These are phyloP conservation scores for Gelatoporia subvermispora DNA, from an alignment of 768 basidiomycete genomes.

Conservation along the genomic window DNA sequence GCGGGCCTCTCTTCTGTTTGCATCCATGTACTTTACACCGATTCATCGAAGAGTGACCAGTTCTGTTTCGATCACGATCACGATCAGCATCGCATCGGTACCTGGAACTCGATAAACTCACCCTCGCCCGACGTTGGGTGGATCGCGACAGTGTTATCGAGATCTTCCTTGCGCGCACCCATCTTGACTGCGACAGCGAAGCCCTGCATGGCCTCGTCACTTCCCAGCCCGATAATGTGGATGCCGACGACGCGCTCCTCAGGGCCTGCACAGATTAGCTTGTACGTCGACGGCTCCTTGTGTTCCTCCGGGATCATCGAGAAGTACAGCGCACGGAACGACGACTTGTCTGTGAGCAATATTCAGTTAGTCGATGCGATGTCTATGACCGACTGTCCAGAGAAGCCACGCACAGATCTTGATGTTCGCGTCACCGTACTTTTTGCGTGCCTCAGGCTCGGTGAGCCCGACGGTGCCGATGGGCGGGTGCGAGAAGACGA, in stretches of 20 bases:
- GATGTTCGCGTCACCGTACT: conserved; percentile 80
- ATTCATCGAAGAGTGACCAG: conserved; percentile 49
- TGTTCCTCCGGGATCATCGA: conserved; percentile 85
- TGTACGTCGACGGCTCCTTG: conserved; percentile 94
- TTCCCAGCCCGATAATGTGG: conserved; percentile 87
- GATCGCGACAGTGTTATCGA: conserved; percentile 89
- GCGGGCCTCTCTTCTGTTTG: too few species aligned
- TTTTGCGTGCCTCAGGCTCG: conserved; percentile 82
- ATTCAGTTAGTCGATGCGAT: conserved; percentile 1
- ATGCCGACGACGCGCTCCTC: conserved; percentile 97
- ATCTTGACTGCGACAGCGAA: conserved; percentile 98
- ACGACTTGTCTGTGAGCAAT: conserved; percentile 57
- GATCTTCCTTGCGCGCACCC: conserved; percentile 77
- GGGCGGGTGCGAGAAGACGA: conserved; percentile 98
- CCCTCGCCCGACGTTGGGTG: conserved; percentile 87
- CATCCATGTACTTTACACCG: too few species aligned
- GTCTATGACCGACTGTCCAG: conserved; percentile 1
- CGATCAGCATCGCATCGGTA: conserved; percentile 8
- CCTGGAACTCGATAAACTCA: conserved; percentile 27
- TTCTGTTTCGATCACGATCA: conserved; percentile 32
- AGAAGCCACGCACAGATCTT: conserved; percentile 73
- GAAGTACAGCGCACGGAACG: conserved; percentile 85
- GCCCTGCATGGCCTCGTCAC: conserved; percentile 94
- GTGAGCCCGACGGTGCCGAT: conserved; percentile 95
- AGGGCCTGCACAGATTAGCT: conserved; percentile 79